These are phyloP conservation scores for Collybiopsis confluens DNA, from an alignment of 768 basidiomycete species.

Conservation along the genomic window DNA sequence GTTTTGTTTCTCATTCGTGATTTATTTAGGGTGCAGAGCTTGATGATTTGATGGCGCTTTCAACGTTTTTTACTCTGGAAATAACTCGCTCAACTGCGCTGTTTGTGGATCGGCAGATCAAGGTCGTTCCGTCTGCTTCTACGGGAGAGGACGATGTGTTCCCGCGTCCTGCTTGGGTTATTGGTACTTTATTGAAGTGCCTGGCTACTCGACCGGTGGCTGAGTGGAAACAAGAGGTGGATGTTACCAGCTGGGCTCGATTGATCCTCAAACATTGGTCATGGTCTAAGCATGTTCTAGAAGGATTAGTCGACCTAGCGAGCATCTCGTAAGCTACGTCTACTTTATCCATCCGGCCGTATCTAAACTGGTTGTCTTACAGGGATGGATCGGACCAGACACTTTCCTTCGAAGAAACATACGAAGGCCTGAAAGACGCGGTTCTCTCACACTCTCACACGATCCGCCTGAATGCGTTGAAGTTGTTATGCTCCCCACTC, in stretches of 20 bases:
- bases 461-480: conserved; percentile 61
- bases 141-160: conserved; percentile 26
- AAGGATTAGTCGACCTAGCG: conserved; percentile 46
- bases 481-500: conserved; percentile 53
- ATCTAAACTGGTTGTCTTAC: conserved; percentile 14
- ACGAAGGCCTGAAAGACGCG: conserved; percentile 44
- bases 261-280: conserved; percentile 47
- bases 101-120: conserved; percentile 41
- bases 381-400: conserved; percentile 15
- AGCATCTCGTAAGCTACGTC: conserved; percentile 36
- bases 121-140: conserved; percentile 18
- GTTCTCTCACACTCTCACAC: conserved; percentile 71
- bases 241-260: conserved; percentile 47
- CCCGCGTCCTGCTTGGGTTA: conserved; percentile 47
- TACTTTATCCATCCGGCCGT: not conserved
- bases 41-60: conserved; percentile 49
- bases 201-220: conserved; percentile 38
- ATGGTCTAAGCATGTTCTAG: conserved; percentile 53
- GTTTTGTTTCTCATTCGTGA: not conserved
- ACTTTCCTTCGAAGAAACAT: conserved; percentile 44
- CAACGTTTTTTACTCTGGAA: conserved; percentile 44
- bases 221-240: conserved; percentile 45
- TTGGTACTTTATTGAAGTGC: conserved; percentile 56
- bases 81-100: conserved; percentile 37
- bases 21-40: conserved; percentile 43